phyloP scores from a whole-genome alignment of 2,329 filamentous ascomycete genomes.

The Podosphaera fusca region DNA sequence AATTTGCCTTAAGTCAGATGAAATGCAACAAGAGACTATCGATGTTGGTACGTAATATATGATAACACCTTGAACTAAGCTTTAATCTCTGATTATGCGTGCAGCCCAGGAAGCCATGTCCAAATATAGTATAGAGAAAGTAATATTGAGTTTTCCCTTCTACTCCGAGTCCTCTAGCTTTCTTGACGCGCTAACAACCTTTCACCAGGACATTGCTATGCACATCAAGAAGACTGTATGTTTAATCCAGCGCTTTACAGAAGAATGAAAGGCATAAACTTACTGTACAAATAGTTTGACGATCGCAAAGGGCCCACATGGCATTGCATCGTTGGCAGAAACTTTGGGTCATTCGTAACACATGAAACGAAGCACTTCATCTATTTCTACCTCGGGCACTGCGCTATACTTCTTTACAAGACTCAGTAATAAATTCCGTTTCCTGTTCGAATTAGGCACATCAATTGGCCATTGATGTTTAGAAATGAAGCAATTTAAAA shows the following conservation, averaged over 20 bases:
- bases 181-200: slow-evolving; percentile 4
- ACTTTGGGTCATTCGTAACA: slow-evolving; percentile 97
- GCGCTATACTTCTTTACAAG: slow-evolving; percentile 95
- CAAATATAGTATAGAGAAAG: slow-evolving; percentile 51
- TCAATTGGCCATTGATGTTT: too few relatives aligned
- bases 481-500: too few relatives aligned
- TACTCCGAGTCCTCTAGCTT: too few relatives aligned
- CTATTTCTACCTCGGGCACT: slow-evolving; percentile 98
- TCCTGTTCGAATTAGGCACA: too few relatives aligned
- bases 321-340: slow-evolving; percentile 96
- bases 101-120: slow-evolving; percentile 48
- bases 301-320: slow-evolving; percentile 92
- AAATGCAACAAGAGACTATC: slow-evolving; percentile 90
- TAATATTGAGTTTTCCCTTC: slow-evolving; percentile 12
- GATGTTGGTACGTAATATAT: slow-evolving; percentile 56
- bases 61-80: slow-evolving; percentile 20
- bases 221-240: slow-evolving; percentile 79
- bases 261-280: not conserved
- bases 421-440: slow-evolving; percentile 43
- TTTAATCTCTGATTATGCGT: slow-evolving; percentile 11
- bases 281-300: slow-evolving; percentile 46
- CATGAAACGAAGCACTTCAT: slow-evolving; percentile 99
- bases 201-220: slow-evolving; percentile 68
- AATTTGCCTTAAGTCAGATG: slow-evolving; percentile 45
- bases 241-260: not conserved